Evolutionary conservation across 352 stramenopile genomes (phyloP), one percentile per base, ranked within the genome.

Genomic region (Pythium vanterpoolii): DNA sequence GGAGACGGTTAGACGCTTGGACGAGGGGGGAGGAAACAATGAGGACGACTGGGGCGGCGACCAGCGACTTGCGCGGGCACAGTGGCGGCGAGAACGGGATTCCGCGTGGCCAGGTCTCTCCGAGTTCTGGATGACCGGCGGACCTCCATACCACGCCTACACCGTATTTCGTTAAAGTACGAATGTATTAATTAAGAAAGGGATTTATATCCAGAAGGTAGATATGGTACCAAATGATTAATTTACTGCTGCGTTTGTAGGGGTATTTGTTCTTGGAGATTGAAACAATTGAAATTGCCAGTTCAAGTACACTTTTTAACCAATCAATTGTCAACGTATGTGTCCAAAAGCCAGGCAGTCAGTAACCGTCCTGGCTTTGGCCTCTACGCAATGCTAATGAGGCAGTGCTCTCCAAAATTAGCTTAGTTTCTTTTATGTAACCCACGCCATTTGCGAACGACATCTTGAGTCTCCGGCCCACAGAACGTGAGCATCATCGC

Each of bases 1-100:
- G 5, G n/a, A 27, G n/a, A 19, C 24, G 6, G 21, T 7, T 7
- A 9, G 40, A 43, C 11, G n/a, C n/a, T 55, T 81, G 43, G 52
- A 42, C 16, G 30, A 30, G 4, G 24, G 42, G 18, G 8, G 30
- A 6, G 40, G n/a, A 14, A 14, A 14, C 8, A 14, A 39, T 14
- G 33, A 39, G 8, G 33, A n/a, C n/a, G n/a, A n/a, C n/a, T n/a
- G n/a, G n/a, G n/a, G n/a, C n/a, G n/a, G n/a, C n/a, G n/a, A n/a
- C n/a, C n/a, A n/a, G n/a, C n/a, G n/a, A n/a, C 33, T 39, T 39
- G 33, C 33, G 19, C 5, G 21, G 40, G 40, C 33, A 14, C 33
- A 46, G 40, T 7, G 40, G n/a, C 7, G 5, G 46, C 11, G 46
- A 26, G 27, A 26, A 36, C 7, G 45, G 46, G 31, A 53, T 21